phyloP scores from a whole-genome alignment of 1,284 basidiomycete species.

The Irpex sp. region DNA sequence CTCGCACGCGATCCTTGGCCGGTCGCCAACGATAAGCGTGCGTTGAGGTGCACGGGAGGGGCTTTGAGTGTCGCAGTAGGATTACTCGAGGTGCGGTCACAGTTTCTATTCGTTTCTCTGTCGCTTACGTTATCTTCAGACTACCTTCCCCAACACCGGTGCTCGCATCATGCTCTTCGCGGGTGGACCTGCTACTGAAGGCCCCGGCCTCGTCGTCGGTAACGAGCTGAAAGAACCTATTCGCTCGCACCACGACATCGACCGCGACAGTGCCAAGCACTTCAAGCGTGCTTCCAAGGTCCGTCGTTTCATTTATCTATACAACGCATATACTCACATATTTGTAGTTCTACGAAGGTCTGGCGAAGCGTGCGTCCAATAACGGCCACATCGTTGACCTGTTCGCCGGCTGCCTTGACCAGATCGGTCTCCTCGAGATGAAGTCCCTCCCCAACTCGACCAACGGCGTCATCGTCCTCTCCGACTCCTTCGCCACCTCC shows the following conservation, averaged over 20 bases:
- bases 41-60: constrained; percentile 95
- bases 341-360: constrained; percentile 87
- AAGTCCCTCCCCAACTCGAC: constrained; percentile 93
- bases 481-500: constrained; percentile 96
- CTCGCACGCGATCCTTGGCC: constrained; percentile 96
- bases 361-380: constrained; percentile 91
- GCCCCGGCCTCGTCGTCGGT: constrained; percentile 94
- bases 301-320: constrained; percentile 15
- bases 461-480: constrained; percentile 94
- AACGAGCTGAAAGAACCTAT: constrained; percentile 98
- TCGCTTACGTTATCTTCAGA: constrained; percentile 36
- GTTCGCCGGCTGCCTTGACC: constrained; percentile 97
- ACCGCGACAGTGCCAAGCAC: constrained; percentile 95
- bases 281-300: constrained; percentile 97
- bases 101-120: neutral
- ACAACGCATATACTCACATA: constrained; percentile 5
- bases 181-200: constrained; percentile 96
- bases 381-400: constrained; percentile 96
- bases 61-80: constrained; percentile 94
- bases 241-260: constrained; percentile 98
- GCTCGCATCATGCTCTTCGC: constrained; percentile 96
- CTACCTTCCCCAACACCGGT: constrained; percentile 94
- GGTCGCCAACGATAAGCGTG: constrained; percentile 91
- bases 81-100: constrained; percentile 72
- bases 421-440: constrained; percentile 98